Evolutionary conservation across 768 basidiomycete species (phyloP).

Genomic region (Leccinum olivaceopallidum): DNA sequence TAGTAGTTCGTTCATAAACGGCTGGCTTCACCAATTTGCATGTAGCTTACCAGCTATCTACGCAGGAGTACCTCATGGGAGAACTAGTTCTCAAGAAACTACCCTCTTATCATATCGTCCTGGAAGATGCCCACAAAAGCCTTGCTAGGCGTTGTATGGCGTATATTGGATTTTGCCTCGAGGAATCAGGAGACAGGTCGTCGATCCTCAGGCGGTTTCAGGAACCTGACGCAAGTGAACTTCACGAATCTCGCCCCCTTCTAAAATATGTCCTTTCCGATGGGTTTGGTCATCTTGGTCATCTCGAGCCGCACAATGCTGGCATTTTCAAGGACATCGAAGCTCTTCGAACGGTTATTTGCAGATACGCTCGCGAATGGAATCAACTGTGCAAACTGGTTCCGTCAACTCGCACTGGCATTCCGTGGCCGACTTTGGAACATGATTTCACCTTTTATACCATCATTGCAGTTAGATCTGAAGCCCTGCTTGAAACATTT

Average conservation of each 20-base stretch:
- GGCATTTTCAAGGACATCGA: slow-evolving; percentile 6
- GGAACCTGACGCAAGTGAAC: not conserved
- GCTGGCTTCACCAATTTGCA: no score
- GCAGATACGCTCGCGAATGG: not conserved
- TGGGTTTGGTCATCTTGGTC: slow-evolving; percentile 12
- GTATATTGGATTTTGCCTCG: no score
- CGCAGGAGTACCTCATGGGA: no score
- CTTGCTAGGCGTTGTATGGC: no score
- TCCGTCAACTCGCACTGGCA: not conserved
- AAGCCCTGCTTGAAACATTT: not conserved
- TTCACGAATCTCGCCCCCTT: not conserved
- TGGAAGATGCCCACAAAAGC: no score
- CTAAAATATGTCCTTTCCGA: slow-evolving; percentile 11
- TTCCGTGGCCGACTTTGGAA: slow-evolving; percentile 5
- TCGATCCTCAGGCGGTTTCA: not conserved
- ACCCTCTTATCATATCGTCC: no score
- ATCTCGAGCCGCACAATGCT: not conserved
- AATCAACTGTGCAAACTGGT: not conserved
- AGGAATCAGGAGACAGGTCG: no score
- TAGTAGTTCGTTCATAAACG: no score
- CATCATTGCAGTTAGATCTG: slow-evolving; percentile 7
- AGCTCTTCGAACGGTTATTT: not conserved
- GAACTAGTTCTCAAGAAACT: not conserved
- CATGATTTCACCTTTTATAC: slow-evolving; percentile 9
- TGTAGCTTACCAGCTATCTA: no score